phyloP scores from a whole-genome alignment of 2,329 filamentous ascomycete genomes.

The Epichloe gansuensis region DNA sequence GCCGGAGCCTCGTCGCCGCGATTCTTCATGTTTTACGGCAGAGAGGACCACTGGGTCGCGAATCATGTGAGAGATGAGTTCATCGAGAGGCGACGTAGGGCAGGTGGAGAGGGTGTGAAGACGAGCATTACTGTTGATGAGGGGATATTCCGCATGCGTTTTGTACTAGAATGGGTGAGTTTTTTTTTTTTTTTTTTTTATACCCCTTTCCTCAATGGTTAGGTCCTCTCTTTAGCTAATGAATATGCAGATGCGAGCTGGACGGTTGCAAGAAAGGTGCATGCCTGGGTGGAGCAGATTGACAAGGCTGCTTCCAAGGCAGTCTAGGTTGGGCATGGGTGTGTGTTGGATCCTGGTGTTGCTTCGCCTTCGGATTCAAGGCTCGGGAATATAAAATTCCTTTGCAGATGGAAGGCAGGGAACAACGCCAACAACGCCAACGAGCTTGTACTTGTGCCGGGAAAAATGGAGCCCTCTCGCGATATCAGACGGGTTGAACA shows the following conservation, averaged over 20 bases:
- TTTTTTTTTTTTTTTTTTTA: background rate
- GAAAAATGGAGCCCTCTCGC: no score
- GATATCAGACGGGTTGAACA: no score
- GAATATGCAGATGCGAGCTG: slow-evolving; percentile 15
- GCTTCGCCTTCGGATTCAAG: no score
- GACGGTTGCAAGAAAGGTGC: slow-evolving; percentile 18
- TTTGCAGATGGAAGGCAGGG: no score
- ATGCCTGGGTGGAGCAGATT: slow-evolving; percentile 18
- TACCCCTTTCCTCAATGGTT: background rate
- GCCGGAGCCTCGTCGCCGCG: slow-evolving; percentile 23
- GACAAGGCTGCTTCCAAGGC: slow-evolving; percentile 5
- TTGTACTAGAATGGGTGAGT: slow-evolving; percentile 32
- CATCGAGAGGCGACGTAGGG: slow-evolving; percentile 22
- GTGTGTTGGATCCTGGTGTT: no score
- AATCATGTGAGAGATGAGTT: slow-evolving; percentile 43
- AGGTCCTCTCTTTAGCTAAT: background rate
- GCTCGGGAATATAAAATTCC: no score
- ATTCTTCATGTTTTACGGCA: slow-evolving; percentile 48
- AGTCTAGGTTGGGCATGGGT: no score
- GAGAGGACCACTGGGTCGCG: slow-evolving; percentile 51
- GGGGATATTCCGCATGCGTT: slow-evolving; percentile 47
- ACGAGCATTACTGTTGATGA: slow-evolving; percentile 43
- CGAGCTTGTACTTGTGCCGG: no score
- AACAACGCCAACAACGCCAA: no score
- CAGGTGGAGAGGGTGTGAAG: slow-evolving; percentile 26